A percentile compares a stretch with the other conserved stretches of the same genome.
These are phyloP conservation scores for Krasilnikovozyma curviuscula DNA, from an alignment of 768 basidiomycete genomes.

Conservation along the genomic window DNA sequence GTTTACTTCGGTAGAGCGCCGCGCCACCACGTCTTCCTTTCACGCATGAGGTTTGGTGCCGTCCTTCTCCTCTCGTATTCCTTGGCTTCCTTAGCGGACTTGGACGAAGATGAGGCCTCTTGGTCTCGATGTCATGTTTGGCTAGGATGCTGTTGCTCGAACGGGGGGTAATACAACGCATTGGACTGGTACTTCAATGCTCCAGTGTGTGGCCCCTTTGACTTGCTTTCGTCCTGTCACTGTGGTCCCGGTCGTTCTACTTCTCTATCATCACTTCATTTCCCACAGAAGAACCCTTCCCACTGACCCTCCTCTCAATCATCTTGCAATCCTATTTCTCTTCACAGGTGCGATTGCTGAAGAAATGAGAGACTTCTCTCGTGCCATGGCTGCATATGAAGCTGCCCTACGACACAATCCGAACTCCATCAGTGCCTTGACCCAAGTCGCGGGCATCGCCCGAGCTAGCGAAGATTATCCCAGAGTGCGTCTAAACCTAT, in stretches of 20 bases:
- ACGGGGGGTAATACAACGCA: not conserved
- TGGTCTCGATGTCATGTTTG: too few relatives aligned
- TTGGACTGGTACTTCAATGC: not conserved
- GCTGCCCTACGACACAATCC: slow-evolving; percentile 89
- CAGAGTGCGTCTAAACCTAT: slow-evolving; percentile 40
- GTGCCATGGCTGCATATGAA: slow-evolving; percentile 83
- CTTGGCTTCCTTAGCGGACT: too few relatives aligned
- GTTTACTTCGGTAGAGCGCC: too few relatives aligned
- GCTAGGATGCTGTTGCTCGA: not conserved
- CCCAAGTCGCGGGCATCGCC: slow-evolving; percentile 86
- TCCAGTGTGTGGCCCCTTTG: not conserved
- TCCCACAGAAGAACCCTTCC: not conserved
- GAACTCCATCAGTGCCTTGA: slow-evolving; percentile 69
- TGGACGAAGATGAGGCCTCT: too few relatives aligned
- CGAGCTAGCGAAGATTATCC: slow-evolving; percentile 95
- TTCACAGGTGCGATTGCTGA: slow-evolving; percentile 77
- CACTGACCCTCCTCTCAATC: not conserved
- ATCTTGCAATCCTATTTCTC: not conserved
- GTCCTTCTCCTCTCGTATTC: too few relatives aligned
- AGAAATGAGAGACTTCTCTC: slow-evolving; percentile 82
- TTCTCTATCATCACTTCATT: not conserved
- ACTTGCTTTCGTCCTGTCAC: not conserved
- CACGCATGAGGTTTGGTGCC: too few relatives aligned
- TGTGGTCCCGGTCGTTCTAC: not conserved
- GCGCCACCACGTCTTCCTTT: too few relatives aligned